Evolutionary conservation across 768 basidiomycete genomes (phyloP).

Genomic region (Daedalea quercina): DNA sequence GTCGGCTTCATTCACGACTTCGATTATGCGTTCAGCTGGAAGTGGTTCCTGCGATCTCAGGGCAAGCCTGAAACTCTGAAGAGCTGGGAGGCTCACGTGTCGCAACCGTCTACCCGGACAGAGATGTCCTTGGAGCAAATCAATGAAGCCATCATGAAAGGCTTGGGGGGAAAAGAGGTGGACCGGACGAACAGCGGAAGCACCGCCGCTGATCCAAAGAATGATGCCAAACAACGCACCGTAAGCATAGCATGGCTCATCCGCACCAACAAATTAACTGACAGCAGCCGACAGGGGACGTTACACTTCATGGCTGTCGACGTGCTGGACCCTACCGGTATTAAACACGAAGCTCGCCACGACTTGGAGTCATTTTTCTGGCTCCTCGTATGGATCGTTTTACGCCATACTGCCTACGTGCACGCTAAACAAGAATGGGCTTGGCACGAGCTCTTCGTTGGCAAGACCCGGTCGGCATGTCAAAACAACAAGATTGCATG

Average conservation of each 20-base stretch:
- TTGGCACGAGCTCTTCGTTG: neutral
- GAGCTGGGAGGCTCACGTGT: neutral
- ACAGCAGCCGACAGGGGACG: neutral
- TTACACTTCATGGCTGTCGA: constrained; percentile 3
- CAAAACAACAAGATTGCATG: no score
- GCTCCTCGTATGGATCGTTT: constrained; percentile 6
- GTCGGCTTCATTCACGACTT: constrained; percentile 12
- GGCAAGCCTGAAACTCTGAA: neutral
- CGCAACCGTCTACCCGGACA: no score
- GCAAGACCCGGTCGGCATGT: no score
- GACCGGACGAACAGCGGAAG: no score
- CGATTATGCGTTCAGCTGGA: constrained; percentile 12
- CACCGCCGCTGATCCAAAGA: no score
- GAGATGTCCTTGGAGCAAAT: no score
- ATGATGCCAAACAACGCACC: no score
- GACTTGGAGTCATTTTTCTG: constrained; percentile 14
- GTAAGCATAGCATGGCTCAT: neutral
- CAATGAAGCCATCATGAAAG: no score
- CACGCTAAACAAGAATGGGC: neutral
- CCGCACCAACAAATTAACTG: neutral
- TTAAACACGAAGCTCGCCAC: constrained; percentile 2
- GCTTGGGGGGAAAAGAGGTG: no score
- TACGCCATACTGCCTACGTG: constrained; percentile 2
- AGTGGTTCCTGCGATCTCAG: neutral
- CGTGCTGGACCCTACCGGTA: neutral